These are phyloP conservation scores for Trichoderma guizhouense DNA, from an alignment of 2,329 filamentous ascomycete genomes.

Conservation along the genomic window DNA sequence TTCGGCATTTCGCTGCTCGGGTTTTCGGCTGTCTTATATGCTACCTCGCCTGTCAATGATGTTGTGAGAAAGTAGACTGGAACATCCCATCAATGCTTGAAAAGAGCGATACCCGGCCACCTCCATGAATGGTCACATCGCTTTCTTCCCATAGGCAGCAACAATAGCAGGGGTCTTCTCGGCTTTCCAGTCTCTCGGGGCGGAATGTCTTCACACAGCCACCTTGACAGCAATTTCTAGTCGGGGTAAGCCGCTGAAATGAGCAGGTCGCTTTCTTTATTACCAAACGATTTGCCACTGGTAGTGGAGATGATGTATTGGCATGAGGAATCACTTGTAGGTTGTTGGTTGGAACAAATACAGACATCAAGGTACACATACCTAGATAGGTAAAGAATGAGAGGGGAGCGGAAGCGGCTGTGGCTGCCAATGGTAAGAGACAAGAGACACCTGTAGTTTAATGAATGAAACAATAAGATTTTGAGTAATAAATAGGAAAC, in stretches of 20 bases:
- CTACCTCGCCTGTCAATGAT: not conserved
- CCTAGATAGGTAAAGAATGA: not conserved
- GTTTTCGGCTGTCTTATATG: not conserved
- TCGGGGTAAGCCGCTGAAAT: not conserved
- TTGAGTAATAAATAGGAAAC: not conserved
- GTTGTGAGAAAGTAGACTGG: not conserved
- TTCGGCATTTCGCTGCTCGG: not conserved
- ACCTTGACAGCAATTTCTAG: not conserved
- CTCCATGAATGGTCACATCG: not conserved
- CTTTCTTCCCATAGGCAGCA: not conserved
- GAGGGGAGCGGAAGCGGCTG: not conserved
- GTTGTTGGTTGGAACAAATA: not conserved
- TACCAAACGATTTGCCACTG: not conserved
- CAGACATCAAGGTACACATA: not conserved
- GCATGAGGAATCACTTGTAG: not conserved
- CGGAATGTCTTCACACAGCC: not conserved
- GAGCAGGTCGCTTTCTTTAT: not conserved
- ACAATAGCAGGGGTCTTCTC: not conserved
- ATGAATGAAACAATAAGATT: not conserved
- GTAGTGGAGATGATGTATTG: not conserved
- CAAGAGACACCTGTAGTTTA: not conserved
- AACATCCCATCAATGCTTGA: not conserved
- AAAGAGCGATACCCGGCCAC: not conserved
- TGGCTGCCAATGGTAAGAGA: not conserved
- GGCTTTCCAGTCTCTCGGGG: not conserved